phyloP scores from a whole-genome alignment of 2,329 filamentous ascomycete genomes.

The Madurella fahalii region DNA sequence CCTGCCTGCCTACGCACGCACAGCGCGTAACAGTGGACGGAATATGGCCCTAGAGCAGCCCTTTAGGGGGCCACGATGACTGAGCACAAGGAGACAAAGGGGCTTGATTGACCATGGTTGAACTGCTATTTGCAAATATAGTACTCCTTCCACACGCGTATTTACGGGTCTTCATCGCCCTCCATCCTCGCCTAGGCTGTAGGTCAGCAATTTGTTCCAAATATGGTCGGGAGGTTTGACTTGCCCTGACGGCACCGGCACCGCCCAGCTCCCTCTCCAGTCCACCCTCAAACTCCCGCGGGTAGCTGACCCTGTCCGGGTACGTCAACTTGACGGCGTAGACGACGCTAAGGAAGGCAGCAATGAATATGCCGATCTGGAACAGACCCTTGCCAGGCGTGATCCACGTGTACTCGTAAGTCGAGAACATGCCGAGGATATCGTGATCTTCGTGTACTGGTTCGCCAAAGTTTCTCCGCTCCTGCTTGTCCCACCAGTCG shows the following conservation, averaged over 20 bases:
- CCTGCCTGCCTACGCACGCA: too few species aligned
- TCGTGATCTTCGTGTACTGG: constrained; percentile 97
- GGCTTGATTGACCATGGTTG: constrained; percentile 8
- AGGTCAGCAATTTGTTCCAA: constrained; percentile 15
- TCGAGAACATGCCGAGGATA: constrained; percentile 81
- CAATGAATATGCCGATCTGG: constrained; percentile 66
- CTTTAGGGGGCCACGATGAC: too few species aligned
- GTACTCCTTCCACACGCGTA: neutral
- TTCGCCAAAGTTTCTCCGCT: constrained; percentile 94
- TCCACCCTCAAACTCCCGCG: constrained; percentile 68
- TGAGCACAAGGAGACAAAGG: constrained; percentile 7
- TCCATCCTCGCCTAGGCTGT: constrained; percentile 47
- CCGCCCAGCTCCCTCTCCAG: constrained; percentile 73
- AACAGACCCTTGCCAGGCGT: constrained; percentile 65
- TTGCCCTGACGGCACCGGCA: constrained; percentile 59
- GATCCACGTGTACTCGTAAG: constrained; percentile 82
- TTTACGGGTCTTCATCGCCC: constrained; percentile 51
- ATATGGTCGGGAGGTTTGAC: constrained; percentile 32
- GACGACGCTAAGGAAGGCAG: constrained; percentile 58
- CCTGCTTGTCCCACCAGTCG: constrained; percentile 97
- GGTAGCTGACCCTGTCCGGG: constrained; percentile 66
- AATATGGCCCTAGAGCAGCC: too few species aligned
- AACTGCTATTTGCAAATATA: constrained; percentile 18
- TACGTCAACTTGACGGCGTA: constrained; percentile 66
- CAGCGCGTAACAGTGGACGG: too few species aligned